Conservation (phyloP, 768 basidiomycete species). For the Tricholoma flavovirens region DNA sequence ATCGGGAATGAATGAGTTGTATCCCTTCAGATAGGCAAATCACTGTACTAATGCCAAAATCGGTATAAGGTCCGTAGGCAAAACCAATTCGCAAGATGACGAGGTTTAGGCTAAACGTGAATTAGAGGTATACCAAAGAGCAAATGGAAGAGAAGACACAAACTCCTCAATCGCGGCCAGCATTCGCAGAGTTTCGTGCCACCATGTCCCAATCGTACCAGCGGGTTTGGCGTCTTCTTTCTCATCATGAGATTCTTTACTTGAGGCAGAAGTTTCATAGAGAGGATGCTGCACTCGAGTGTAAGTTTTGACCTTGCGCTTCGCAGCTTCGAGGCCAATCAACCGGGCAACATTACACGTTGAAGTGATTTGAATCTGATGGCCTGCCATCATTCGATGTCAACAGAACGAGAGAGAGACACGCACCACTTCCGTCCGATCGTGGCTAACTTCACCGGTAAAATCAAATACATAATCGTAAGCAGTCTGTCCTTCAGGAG, state of each 20-base stretch:
- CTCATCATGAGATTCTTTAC: constrained; percentile 62
- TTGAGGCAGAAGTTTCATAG: constrained; percentile 55
- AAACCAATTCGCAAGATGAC: constrained; percentile 73
- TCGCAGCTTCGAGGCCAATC: constrained; percentile 75
- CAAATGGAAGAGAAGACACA: constrained; percentile 15
- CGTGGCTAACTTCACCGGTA: constrained; percentile 72
- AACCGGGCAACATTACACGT: constrained; percentile 66
- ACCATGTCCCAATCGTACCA: constrained; percentile 74
- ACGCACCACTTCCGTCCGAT: constrained; percentile 69
- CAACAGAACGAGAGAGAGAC: constrained; percentile 6
- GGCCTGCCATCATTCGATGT: constrained; percentile 6
- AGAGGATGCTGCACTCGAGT: constrained; percentile 73
- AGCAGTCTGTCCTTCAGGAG: constrained; percentile 59
- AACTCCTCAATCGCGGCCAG: constrained; percentile 72
- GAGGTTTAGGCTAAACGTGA: constrained; percentile 58
- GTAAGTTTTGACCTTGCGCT: constrained; percentile 72
- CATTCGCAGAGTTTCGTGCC: constrained; percentile 79
- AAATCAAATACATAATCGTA: constrained; percentile 84
- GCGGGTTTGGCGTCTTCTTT: constrained; percentile 69
- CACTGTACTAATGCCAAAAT: constrained; percentile 59
- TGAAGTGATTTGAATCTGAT: constrained; percentile 70
- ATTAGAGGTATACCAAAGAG: background rate
- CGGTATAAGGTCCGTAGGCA: constrained; percentile 77
- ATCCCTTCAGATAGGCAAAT: constrained; percentile 2
- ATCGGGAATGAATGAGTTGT: constrained; percentile 9